phyloP scores from a whole-genome alignment of 805 yeast species.

The Yarrowia sp. region DNA sequence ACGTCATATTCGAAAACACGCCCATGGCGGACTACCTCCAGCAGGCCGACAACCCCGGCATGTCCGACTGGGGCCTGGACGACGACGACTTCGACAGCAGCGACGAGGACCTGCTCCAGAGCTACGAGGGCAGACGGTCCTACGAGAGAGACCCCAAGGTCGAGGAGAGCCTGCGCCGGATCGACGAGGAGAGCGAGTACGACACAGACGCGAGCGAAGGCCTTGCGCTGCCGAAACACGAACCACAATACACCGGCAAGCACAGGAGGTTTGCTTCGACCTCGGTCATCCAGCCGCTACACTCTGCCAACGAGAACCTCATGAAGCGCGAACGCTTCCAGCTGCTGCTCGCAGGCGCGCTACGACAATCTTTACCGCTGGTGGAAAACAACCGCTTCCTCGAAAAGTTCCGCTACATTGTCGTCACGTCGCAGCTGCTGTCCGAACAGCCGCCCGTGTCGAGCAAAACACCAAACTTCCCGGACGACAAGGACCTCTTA shows the following conservation, averaged over 20 bases:
- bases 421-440: conserved; percentile 50
- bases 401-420: conserved; percentile 52
- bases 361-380: conserved; percentile 32
- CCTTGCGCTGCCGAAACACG: too few relatives aligned
- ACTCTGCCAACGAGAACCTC: conserved; percentile 15
- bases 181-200: conserved; percentile 9
- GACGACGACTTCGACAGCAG: conserved; percentile 27
- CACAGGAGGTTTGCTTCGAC: conserved; percentile 6
- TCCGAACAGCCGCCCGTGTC: conserved; percentile 39
- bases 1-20: conserved; percentile 35
- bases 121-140: conserved; percentile 19
- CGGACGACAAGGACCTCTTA: conserved; percentile 29
- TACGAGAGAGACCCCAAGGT: conserved; percentile 6
- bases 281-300: conserved; percentile 29
- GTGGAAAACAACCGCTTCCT: conserved; percentile 42
- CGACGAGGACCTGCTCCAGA: conserved; percentile 22
- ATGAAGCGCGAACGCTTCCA: conserved; percentile 33
- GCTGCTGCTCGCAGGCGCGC: conserved; percentile 33
- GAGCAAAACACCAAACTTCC: conserved; percentile 22
- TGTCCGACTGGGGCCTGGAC: conserved; percentile 41
- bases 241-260: not conserved
- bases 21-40: conserved; percentile 37
- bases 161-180: not conserved
- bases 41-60: conserved; percentile 31
- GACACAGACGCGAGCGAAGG: not conserved